A percentile compares a stretch with the other conserved stretches of the same genome.
phyloP scores from a whole-genome alignment of 148 eudicot genomes.

The Heliosperma pusillum region DNA sequence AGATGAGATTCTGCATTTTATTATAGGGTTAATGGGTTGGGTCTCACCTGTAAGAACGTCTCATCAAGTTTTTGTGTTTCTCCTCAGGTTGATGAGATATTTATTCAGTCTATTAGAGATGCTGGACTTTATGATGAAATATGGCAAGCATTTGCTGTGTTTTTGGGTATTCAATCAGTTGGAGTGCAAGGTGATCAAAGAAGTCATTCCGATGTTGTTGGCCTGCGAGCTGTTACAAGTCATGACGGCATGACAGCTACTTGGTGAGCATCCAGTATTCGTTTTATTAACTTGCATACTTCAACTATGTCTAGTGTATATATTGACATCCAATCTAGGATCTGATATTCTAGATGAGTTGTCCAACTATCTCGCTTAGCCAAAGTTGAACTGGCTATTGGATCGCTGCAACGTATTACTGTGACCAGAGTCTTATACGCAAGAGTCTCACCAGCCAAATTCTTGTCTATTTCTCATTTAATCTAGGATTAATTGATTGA shows the following conservation, averaged over 20 bases:
- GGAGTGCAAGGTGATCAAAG: conserved; percentile 99
- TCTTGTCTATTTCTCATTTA: too few relatives aligned
- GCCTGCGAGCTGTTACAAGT: conserved; percentile 94
- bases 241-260: conserved; percentile 99
- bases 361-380: too few relatives aligned
- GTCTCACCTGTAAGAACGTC: background rate
- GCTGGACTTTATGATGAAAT: conserved; percentile 85
- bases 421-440: too few relatives aligned
- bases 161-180: conserved; percentile 71
- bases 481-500: too few relatives aligned
- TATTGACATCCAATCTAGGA: background rate
- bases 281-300: background rate
- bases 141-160: conserved; percentile 99
- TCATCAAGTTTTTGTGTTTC: background rate
- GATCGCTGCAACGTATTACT: too few relatives aligned
- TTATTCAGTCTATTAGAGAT: conserved; percentile 83
- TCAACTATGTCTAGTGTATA: too few relatives aligned
- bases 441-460: too few relatives aligned
- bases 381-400: too few relatives aligned
- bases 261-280: conserved; percentile 44
- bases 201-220: conserved; percentile 79
- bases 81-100: conserved; percentile 85
- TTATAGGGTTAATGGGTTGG: too few relatives aligned
- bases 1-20: too few relatives aligned
- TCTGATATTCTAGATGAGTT: background rate